Conservation (phyloP, 2,329 filamentous ascomycete species). For the Epichloe amarillans region DNA sequence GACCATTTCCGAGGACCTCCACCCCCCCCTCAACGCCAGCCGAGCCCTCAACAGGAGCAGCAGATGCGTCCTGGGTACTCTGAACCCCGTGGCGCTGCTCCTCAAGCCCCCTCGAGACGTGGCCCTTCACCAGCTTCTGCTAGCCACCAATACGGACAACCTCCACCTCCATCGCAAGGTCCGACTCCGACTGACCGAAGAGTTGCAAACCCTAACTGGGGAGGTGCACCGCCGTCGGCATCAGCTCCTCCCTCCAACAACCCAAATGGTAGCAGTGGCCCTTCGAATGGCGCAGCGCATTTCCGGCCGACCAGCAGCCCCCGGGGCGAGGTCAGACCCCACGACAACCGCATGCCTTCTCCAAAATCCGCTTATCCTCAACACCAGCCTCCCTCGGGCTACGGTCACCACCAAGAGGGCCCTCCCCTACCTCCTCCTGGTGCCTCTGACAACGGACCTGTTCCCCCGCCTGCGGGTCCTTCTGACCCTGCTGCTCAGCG, state of each 20-base stretch:
- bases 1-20: conserved; percentile 55
- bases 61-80: conserved; percentile 49
- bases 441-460: conserved; percentile 42
- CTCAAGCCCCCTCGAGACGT: conserved; percentile 32
- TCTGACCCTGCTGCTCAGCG: conserved; percentile 54
- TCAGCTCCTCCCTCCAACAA: conserved; percentile 24
- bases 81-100: conserved; percentile 19
- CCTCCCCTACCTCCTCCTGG: conserved; percentile 31
- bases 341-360: conserved; percentile 82
- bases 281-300: conserved; percentile 46
- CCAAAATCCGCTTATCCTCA: conserved; percentile 77
- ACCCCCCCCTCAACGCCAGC: conserved; percentile 55
- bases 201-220: conserved; percentile 46
- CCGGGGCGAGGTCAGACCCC: conserved; percentile 68
- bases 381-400: conserved; percentile 40
- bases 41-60: conserved; percentile 60
- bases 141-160: conserved; percentile 32
- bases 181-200: conserved; percentile 40
- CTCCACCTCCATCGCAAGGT: conserved; percentile 29
- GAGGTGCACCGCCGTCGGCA: conserved; percentile 35
- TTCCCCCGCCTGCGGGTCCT: conserved; percentile 31
- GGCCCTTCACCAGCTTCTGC: conserved; percentile 29
- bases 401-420: conserved; percentile 57
- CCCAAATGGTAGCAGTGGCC: conserved; percentile 23
- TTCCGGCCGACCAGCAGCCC: conserved; percentile 64